Percentiles rank a stretch among this genome's conserved stretches.
These are phyloP conservation scores for Calonectria hawksworthii DNA, from an alignment of 2,329 filamentous ascomycete species.

Conservation along the genomic window DNA sequence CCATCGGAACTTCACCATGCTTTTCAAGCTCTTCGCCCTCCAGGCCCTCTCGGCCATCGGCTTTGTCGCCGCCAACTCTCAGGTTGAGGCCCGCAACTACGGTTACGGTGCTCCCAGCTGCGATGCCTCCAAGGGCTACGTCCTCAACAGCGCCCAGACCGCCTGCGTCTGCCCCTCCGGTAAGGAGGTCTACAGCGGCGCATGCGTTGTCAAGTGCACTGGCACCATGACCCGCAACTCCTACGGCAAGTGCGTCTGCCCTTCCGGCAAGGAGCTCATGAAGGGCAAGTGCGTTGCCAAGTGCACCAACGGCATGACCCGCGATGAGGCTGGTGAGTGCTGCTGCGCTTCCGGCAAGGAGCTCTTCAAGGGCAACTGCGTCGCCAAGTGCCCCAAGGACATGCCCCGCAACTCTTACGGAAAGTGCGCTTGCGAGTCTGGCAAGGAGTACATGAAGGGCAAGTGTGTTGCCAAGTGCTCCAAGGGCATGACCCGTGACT, in stretches of 20 bases:
- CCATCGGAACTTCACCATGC: not conserved
- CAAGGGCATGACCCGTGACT: not conserved
- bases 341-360: not conserved
- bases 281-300: not conserved
- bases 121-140: not conserved
- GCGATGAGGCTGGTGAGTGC: not conserved
- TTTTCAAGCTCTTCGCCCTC: not conserved
- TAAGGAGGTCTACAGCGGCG: not conserved
- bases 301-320: not conserved
- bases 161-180: slow-evolving; percentile 2
- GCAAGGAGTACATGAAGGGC: not conserved
- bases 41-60: not conserved
- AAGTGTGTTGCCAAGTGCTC: not conserved
- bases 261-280: not conserved
- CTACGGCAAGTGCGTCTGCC: not conserved
- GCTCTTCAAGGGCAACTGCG: not conserved
- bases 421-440: not conserved
- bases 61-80: not conserved
- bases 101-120: not conserved
- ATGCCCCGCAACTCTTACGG: not conserved
- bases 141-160: not conserved
- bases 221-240: not conserved
- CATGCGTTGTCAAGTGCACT: not conserved
- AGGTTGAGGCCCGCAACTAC: not conserved
- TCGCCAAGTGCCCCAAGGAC: not conserved